A percentile compares a stretch with the other conserved stretches of the same genome.
Conservation (phyloP, 257 asterid genomes). For the Lycium barbarum region DNA sequence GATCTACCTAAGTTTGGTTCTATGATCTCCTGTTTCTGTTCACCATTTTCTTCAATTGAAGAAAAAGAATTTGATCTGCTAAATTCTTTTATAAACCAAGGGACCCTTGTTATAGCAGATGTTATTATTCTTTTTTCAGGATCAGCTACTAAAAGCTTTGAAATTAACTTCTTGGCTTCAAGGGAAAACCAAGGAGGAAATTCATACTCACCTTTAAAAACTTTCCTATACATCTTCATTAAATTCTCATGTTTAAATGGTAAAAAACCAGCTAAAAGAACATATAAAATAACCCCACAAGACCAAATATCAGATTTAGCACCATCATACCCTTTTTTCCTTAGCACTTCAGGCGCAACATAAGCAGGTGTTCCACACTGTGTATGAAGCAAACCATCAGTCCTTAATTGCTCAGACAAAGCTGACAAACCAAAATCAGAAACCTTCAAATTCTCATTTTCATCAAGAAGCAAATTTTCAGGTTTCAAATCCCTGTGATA, state of each 20-base stretch:
- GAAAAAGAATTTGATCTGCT: slow-evolving; percentile 45
- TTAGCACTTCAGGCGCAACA: slow-evolving; percentile 78
- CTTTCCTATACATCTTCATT: slow-evolving; percentile 74
- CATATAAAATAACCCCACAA: slow-evolving; percentile 82
- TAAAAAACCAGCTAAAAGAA: slow-evolving; percentile 68
- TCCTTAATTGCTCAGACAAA: slow-evolving; percentile 63
- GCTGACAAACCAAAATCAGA: slow-evolving; percentile 88
- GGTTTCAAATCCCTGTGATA: slow-evolving; percentile 79
- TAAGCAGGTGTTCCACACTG: slow-evolving; percentile 90
- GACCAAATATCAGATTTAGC: slow-evolving; percentile 88
- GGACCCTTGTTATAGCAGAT: slow-evolving; percentile 53
- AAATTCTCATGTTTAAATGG: slow-evolving; percentile 78
- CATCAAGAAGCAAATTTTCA: slow-evolving; percentile 79
- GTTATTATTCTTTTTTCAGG: slow-evolving; percentile 64
- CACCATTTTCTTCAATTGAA: slow-evolving; percentile 38
- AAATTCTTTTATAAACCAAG: slow-evolving; percentile 70
- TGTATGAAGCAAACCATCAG: slow-evolving; percentile 80
- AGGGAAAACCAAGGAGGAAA: slow-evolving; percentile 76
- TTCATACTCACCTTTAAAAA: slow-evolving; percentile 71
- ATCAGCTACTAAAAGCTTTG: slow-evolving; percentile 66
- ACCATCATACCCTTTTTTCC: slow-evolving; percentile 81
- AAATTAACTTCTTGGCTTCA: slow-evolving; percentile 59
- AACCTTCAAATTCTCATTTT: slow-evolving; percentile 63
- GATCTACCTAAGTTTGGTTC: slow-evolving; percentile 39
- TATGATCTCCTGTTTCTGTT: slow-evolving; percentile 28